Percentiles rank a stretch among this genome's conserved stretches.
These are phyloP conservation scores for Uronychia binucleata DNA, from an alignment of 73 alveolate species.

Conservation along the genomic window DNA sequence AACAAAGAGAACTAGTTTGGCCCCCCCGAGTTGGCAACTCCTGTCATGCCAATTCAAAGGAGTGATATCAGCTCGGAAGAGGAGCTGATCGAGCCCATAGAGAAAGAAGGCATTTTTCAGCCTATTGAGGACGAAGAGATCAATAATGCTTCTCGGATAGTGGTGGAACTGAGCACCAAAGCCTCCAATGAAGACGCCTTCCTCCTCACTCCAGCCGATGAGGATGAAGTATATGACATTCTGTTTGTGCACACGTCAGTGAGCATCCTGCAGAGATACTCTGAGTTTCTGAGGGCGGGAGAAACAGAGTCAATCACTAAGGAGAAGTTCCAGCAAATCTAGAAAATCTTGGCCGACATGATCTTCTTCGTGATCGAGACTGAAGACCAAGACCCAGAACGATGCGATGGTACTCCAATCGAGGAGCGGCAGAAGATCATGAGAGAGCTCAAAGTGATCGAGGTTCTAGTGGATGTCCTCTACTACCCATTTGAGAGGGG, in stretches of 20 bases:
- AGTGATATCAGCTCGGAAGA: not conserved
- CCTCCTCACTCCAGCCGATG: conserved; percentile 20
- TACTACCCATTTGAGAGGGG: conserved; percentile 14
- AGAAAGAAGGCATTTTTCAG: conserved; percentile 2
- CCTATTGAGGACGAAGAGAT: not conserved
- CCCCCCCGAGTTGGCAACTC: not conserved
- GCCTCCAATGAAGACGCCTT: conserved; percentile 70
- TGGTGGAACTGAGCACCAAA: conserved; percentile 24
- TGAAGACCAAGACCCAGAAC: conserved; percentile 24
- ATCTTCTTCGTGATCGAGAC: conserved; percentile 30
- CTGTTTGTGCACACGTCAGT: conserved; percentile 60
- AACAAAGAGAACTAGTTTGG: conserved; percentile 16
- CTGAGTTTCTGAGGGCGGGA: conserved; percentile 8
- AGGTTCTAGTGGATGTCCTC: conserved; percentile 21
- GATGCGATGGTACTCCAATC: conserved; percentile 22
- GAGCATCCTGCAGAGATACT: conserved; percentile 4
- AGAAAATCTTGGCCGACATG: conserved; percentile 9
- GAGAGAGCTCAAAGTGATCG: conserved; percentile 36
- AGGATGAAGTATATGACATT: conserved; percentile 41
- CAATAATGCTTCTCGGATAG: conserved; percentile 18
- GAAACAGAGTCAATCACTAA: not conserved
- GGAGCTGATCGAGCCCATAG: not conserved
- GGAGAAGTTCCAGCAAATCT: conserved; percentile 7
- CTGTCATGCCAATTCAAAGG: not conserved
- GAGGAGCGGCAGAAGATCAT: conserved; percentile 15